phyloP scores from a whole-genome alignment of 106 monocot species.

The Posidonia australis region DNA sequence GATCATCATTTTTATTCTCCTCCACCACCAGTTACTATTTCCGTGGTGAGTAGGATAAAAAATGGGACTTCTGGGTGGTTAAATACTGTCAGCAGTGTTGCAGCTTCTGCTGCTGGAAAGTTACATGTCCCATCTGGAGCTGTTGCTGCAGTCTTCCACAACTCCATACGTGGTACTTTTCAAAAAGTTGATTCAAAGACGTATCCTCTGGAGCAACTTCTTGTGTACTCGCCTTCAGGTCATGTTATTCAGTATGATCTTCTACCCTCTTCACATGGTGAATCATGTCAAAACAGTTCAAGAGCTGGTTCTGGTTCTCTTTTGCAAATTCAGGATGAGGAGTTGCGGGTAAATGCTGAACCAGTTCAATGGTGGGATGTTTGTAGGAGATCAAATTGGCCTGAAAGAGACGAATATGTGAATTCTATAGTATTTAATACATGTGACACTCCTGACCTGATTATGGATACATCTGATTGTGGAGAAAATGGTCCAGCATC shows the following conservation, averaged over 20 bases:
- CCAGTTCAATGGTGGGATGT: slow-evolving; percentile 99
- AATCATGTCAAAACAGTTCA: slow-evolving; percentile 47
- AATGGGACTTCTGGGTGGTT: slow-evolving; percentile 78
- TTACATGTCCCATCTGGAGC: slow-evolving; percentile 65
- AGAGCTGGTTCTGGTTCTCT: slow-evolving; percentile 31
- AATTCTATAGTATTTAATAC: slow-evolving; percentile 17
- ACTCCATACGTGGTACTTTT: slow-evolving; percentile 28
- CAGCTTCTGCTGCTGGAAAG: slow-evolving; percentile 86
- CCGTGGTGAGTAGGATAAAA: slow-evolving; percentile 92
- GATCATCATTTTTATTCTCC: slow-evolving; percentile 55
- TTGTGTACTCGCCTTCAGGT: slow-evolving; percentile 89
- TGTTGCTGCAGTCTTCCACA: slow-evolving; percentile 77
- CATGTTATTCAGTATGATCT: slow-evolving; percentile 92
- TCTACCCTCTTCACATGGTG: slow-evolving; percentile 30
- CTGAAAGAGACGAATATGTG: slow-evolving; percentile 72
- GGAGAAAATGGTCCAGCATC: slow-evolving; percentile 39
- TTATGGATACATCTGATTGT: slow-evolving; percentile 45
- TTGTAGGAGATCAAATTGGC: slow-evolving; percentile 81
- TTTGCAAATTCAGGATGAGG: slow-evolving; percentile 66
- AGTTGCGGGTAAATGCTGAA: slow-evolving; percentile 68
- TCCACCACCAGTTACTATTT: slow-evolving; percentile 53
- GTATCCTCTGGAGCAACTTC: slow-evolving; percentile 67
- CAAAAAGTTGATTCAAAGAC: slow-evolving; percentile 18
- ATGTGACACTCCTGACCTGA: slow-evolving; percentile 13
- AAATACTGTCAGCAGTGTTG: slow-evolving; percentile 80